Evolutionary conservation across 2,329 filamentous ascomycete species (phyloP).

Genomic region (Penicillium sp.): DNA sequence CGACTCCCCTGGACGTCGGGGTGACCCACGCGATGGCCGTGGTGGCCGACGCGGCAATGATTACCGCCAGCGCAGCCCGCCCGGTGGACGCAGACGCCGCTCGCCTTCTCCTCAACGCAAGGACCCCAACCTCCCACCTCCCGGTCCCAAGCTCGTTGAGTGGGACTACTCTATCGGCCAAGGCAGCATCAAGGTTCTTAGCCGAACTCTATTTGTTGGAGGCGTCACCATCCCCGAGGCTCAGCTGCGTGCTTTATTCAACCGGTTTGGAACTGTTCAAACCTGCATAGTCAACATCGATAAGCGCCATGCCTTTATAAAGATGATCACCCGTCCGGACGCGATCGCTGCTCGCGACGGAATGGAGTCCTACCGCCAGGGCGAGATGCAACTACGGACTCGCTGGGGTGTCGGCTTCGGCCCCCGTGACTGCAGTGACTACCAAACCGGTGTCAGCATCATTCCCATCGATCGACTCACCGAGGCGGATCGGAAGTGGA

Average conservation of each 20-base stretch:
- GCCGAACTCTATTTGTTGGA: slow-evolving; percentile 93
- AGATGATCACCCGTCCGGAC: slow-evolving; percentile 90
- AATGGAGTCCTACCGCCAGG: slow-evolving; percentile 78
- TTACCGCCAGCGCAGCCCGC: slow-evolving; percentile 88
- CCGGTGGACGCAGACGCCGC: slow-evolving; percentile 67
- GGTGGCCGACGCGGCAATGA: slow-evolving; percentile 57
- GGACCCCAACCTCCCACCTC: slow-evolving; percentile 48
- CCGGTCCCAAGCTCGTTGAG: slow-evolving; percentile 74
- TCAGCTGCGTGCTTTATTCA: slow-evolving; percentile 81
- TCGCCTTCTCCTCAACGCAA: slow-evolving; percentile 62
- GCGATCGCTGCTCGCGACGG: slow-evolving; percentile 81
- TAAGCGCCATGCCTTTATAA: slow-evolving; percentile 97
- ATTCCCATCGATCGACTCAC: slow-evolving; percentile 93
- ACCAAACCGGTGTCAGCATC: slow-evolving; percentile 85
- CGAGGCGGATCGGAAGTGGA: slow-evolving; percentile 96
- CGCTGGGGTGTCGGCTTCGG: slow-evolving; percentile 98
- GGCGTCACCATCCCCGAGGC: slow-evolving; percentile 86
- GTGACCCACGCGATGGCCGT: slow-evolving; percentile 59
- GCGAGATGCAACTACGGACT: slow-evolving; percentile 78
- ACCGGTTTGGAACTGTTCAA: slow-evolving; percentile 82
- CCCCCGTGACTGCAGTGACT: slow-evolving; percentile 95
- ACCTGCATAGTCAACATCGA: slow-evolving; percentile 98
- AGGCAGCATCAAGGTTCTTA: slow-evolving; percentile 87
- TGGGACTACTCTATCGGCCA: slow-evolving; percentile 74
- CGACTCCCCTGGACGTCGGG: slow-evolving; percentile 66